A percentile compares a stretch with the other conserved stretches of the same genome.
Conservation (phyloP, 768 basidiomycete species). For the Scleroderma citrinum region DNA sequence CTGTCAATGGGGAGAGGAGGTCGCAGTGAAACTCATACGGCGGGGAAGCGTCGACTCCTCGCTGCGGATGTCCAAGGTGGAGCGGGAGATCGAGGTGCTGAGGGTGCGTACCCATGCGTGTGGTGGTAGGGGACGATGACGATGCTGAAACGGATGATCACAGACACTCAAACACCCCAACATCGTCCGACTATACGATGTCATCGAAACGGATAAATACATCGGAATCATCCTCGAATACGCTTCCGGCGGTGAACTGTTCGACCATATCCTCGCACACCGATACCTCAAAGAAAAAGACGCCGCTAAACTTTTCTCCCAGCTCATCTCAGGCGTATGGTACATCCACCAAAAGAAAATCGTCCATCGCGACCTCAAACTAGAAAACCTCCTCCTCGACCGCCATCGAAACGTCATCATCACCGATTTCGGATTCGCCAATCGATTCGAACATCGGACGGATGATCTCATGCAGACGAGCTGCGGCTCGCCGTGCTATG, state of each 20-base stretch:
- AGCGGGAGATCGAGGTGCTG: slow-evolving; percentile 95
- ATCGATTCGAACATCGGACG: slow-evolving; percentile 86
- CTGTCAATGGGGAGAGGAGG: slow-evolving; percentile 90
- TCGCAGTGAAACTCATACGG: slow-evolving; percentile 96
- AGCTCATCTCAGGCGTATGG: slow-evolving; percentile 97
- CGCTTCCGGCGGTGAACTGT: slow-evolving; percentile 96
- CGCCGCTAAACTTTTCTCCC: slow-evolving; percentile 92
- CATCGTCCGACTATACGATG: slow-evolving; percentile 96
- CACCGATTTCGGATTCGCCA: slow-evolving; percentile 99
- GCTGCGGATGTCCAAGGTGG: slow-evolving; percentile 89
- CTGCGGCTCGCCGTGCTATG: slow-evolving; percentile 96
- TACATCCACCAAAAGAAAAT: slow-evolving; percentile 99
- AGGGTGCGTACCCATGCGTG: slow-evolving; percentile 56
- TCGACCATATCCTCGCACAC: slow-evolving; percentile 98
- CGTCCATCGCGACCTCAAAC: slow-evolving; percentile 97
- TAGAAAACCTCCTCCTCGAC: slow-evolving; percentile 96
- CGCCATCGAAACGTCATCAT: slow-evolving; percentile 98
- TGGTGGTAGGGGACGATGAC: slow-evolving; percentile 1
- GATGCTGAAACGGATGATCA: background rate
- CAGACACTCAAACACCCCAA: slow-evolving; percentile 95
- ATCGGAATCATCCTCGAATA: slow-evolving; percentile 99
- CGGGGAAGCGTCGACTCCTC: slow-evolving; percentile 85
- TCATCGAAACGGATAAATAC: slow-evolving; percentile 99
- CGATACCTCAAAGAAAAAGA: slow-evolving; percentile 93
- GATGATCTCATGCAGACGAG: slow-evolving; percentile 99